Base-by-base conservation (phyloP, 352 stramenopile genomes). In the Globisporangium parvum region DNA sequence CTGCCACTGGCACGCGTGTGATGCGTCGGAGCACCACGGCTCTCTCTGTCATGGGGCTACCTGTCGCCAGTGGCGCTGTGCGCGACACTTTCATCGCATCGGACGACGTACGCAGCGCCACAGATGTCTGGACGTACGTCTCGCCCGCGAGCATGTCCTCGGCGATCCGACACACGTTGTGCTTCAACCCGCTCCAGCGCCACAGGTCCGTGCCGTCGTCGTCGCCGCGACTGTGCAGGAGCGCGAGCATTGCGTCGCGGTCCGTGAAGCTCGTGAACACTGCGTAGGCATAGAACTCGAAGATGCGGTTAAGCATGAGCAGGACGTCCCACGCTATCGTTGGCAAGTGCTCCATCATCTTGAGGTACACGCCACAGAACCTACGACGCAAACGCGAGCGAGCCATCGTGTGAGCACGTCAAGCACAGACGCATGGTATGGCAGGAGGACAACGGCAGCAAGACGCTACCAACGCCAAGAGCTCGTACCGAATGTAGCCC, bases 311-410 rank as follows among this genome's bases (percentile, higher is more conserved):
- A n/a, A 95, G 66, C 50, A 75, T 70, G 33, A 75, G 57, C 58
- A 91, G 86, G 21, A 81, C 63, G 33, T 93, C 77, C 75, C 77
- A 91, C 15, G 70, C 62, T 26, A 89, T 75, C 33, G 87, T 71
- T 14, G 82, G 82, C 45, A 95, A 53, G 28, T 92, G 69, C 53
- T 92, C 69, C 82, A 95, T 93, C 71, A 93, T 90, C 69, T 95
- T 95, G 46, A 95, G 52, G 49, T 95, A 92, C 11, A 91, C 70
- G 37, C 85, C 85, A 31, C 79, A 91, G 31, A 94, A 71, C 0
- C 84, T 92, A 58, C 20, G 10, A 18, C 5, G 3, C 6, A 14
- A 50, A 21, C 2, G 21, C n/a, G 3, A 52, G 46, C 8, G 2
- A 0, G n/a, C 2, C 12, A 37, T 51, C 23, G 21, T 23, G 12